These are phyloP conservation scores for Fusarium pseudoanthophilum DNA, from an alignment of 2,329 filamentous ascomycete species.

Conservation along the genomic window DNA sequence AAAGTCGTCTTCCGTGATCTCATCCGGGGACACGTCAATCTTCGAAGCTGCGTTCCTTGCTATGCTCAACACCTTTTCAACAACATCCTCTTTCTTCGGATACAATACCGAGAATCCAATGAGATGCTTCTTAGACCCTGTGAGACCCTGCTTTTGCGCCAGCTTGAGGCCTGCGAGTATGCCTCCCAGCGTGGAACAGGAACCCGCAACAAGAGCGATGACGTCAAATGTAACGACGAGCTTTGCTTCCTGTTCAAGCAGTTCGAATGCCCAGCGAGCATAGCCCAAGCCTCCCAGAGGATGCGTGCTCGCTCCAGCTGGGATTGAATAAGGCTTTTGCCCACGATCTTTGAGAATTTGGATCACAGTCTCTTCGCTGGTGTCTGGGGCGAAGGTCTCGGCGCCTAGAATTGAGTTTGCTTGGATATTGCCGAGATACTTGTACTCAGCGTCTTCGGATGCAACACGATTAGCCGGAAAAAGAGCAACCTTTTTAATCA, in stretches of 20 bases:
- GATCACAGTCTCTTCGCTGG: conserved; percentile 1
- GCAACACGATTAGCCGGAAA: conserved; percentile 16
- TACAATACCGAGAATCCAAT: conserved; percentile 19
- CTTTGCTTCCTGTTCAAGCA: conserved; percentile 19
- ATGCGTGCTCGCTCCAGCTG: conserved; percentile 23
- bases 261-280: conserved; percentile 29
- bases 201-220: conserved; percentile 17
- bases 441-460: conserved; percentile 12
- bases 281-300: conserved; percentile 20
- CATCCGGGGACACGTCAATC: conserved; percentile 7
- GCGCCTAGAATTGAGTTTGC: conserved; percentile 22
- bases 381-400: conserved; percentile 20
- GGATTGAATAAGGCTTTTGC: conserved; percentile 18
- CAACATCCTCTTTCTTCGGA: not conserved
- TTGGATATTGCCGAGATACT: conserved; percentile 24
- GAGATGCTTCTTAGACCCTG: conserved; percentile 3
- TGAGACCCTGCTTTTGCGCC: conserved; percentile 4
- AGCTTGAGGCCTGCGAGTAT: conserved; percentile 26
- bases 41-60: conserved; percentile 18
- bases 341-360: conserved; percentile 3
- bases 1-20: conserved; percentile 23
- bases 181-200: conserved; percentile 24
- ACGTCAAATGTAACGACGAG: conserved; percentile 14
- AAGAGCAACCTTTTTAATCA: conserved; percentile 10
- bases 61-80: conserved; percentile 14